Evolutionary conservation across 352 stramenopile genomes (phyloP).

Genomic region (Globisporangium carolinianum): DNA sequence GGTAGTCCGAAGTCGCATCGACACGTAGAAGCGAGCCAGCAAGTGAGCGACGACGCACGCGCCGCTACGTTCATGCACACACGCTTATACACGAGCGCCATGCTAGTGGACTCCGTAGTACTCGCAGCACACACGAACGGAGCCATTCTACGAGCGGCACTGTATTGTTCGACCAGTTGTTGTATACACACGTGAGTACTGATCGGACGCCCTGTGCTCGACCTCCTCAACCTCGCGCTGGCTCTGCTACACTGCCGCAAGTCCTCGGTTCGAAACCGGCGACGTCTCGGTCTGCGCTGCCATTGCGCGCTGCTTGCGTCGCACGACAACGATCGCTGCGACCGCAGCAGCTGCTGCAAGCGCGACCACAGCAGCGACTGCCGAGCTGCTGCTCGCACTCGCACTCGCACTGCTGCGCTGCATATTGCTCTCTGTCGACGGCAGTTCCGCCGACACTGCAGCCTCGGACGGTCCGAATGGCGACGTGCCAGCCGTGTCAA

Average conservation of each 20-base stretch:
- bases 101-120: no score
- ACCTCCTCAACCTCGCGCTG: neutral
- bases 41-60: no score
- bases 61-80: no score
- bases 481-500: neutral
- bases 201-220: no score
- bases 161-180: no score
- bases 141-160: no score
- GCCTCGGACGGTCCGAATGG: neutral
- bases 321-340: constrained; percentile 23
- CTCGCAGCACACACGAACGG: no score
- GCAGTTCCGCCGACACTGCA: neutral
- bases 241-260: constrained; percentile 14
- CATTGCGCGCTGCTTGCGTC: constrained; percentile 24
- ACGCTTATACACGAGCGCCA: no score
- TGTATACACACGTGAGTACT: no score
- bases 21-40: no score
- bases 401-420: neutral
- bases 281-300: constrained; percentile 22
- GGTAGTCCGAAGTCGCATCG: no score
- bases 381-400: neutral
- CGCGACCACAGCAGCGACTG: constrained; percentile 8
- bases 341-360: constrained; percentile 10
- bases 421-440: constrained; percentile 3
- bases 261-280: constrained; percentile 13